Base-by-base conservation (phyloP, 1,139 yeast genomes). In the Zygotorulaspora mrakii region DNA sequence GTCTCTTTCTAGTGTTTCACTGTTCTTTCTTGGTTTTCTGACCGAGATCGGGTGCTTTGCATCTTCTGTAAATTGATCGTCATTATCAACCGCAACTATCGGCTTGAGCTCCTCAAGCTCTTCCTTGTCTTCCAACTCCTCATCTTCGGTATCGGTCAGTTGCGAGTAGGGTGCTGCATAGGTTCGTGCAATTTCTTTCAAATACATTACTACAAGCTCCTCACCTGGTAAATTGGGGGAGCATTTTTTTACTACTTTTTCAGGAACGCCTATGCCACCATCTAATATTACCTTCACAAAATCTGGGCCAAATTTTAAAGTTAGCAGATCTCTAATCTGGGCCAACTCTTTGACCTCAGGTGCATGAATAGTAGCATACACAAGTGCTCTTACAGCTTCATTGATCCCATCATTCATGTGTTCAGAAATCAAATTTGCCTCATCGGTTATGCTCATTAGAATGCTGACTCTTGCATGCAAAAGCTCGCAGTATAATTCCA, bases 401-500 rank as follows among this genome's bases (percentile, higher is more conserved):
- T 76, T 57, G 7, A 59, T 54, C 10, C 64, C 65, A 33, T 61
- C 62, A 7, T 57, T 62, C 23, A 44, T 51, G 34, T 59, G 65
- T 10, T 52, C 46, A 17, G 52, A 48, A 6, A 53, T 57, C 13
- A 60, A 42, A 16, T 44, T 50, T 2, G 45, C 48, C 31, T 64
- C 64, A 33, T 74, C 69, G 10, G 40, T 39, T 10, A 60, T 51
- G 9, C 38, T 48, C 18, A 43, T 47, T 26, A 83, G 56, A 33
- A 84, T 66, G 9, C 78, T 71, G 17, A 83, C 75, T 40, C 96
- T 69, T 0, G 96, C 95, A 40, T 85, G 72, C 12, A 87, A 63
- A 16, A 89, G 67, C 61, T 89, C 96, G 57, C 96, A 83, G 60
- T 87, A 86, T 17, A 89, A 68, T 62, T 87, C 95, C 36, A 88